Base-by-base conservation (phyloP, 345 rosid genomes). In the Erucastrum elatum region DNA sequence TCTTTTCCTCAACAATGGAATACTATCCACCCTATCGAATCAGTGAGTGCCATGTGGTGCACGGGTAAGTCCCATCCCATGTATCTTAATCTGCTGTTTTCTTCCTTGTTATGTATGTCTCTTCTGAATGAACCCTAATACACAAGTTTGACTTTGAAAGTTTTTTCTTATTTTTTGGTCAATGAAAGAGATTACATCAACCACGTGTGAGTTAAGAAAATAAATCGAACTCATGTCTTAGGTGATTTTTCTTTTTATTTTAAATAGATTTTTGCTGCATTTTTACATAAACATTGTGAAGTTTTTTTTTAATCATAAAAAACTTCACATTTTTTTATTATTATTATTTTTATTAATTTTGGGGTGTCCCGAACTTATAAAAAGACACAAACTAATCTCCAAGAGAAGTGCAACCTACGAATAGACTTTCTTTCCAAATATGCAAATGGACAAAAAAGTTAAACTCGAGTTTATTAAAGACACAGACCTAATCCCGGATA, bases 11-110 rank as follows among this genome's bases (percentile, higher is more conserved):
- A 65, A 12, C 68, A 72, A 68, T 79, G 79, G 82, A 80, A 80
- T 68, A 21, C 25, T 63, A 80, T 80, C 79, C 10, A 25, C 46
- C 79, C 7, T 37, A 5, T 35, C 75, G 15, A 68, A 68, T 74
- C n/a, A 11, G 5, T 10, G 0, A 1, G 2, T 3, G 66, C 75
- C 82, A 69, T 56, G 75, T 80, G 82, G 66, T 15, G 71, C 66
- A 55, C 66, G 79, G 26, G 49, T 35, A 13, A 63, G 71, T 68
- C 39, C 71, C 49, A 5, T 68, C 66, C 75, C 59, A 12, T 74
- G 75, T 63, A 73, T 74, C 75, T 68, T 66, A 68, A 67, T 51
- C 60, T 80, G 75, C 60, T 80, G 75, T 55, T 21, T 68, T 74
- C 44, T 56, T 1, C 37, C 12, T 11, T 6, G 64, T 66, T 10